A percentile compares a stretch with the other conserved stretches of the same genome.
phyloP scores from a whole-genome alignment of 2,329 filamentous ascomycete species.

The Venturia nashicola region DNA sequence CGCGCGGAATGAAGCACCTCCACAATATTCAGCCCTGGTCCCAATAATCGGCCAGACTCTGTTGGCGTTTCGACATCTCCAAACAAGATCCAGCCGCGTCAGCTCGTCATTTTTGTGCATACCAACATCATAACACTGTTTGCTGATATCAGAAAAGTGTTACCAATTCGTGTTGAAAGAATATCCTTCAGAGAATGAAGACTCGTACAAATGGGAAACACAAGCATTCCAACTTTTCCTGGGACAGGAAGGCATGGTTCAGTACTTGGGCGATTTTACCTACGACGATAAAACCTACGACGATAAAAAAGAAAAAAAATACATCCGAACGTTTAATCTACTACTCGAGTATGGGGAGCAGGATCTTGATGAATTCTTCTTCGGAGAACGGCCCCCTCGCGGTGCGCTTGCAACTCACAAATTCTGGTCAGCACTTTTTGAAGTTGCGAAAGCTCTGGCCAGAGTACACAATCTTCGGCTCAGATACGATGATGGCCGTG shows the following conservation, averaged over 20 bases:
- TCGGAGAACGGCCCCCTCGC: constrained; percentile 17
- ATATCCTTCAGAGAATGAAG: constrained; percentile 13
- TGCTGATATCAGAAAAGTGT: too few relatives aligned
- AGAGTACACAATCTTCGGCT: constrained; percentile 15
- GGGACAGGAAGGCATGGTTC: background rate
- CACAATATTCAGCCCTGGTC: too few relatives aligned
- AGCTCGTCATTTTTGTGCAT: too few relatives aligned
- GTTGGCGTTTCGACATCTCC: too few relatives aligned
- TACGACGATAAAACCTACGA: background rate
- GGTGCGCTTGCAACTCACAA: constrained; percentile 16
- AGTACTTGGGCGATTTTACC: background rate
- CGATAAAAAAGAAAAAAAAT: too few relatives aligned
- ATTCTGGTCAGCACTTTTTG: constrained; percentile 22
- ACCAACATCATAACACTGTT: too few relatives aligned
- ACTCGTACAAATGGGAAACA: constrained; percentile 19
- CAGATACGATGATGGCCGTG: background rate
- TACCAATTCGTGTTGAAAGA: constrained; percentile 22
- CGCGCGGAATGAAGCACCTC: too few relatives aligned
- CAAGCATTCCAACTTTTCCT: constrained; percentile 18
- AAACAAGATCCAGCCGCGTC: too few relatives aligned
- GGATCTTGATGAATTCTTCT: constrained; percentile 22
- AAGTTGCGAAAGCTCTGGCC: constrained; percentile 19
- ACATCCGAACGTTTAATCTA: constrained; percentile 19
- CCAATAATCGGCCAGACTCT: too few relatives aligned
- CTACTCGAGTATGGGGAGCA: constrained; percentile 24